Percentiles rank a stretch among this genome's conserved stretches.
Conservation (phyloP, 257 asterid genomes). For the Solanum appendiculatum region DNA sequence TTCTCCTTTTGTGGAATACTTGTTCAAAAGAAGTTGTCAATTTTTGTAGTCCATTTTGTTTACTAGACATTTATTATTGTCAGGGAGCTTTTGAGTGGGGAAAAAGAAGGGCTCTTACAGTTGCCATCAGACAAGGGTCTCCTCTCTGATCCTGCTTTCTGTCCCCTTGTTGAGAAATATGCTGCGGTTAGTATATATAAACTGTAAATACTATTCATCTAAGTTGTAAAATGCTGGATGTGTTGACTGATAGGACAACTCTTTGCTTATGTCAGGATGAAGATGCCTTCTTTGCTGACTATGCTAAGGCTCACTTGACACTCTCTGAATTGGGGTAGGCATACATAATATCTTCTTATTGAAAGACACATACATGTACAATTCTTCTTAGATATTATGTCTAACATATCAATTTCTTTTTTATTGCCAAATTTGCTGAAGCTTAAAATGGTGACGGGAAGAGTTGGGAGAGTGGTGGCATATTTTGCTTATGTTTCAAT, state of each 20-base stretch:
- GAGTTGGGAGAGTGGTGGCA: background rate
- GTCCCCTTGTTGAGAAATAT: conserved; percentile 68
- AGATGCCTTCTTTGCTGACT: conserved; percentile 77
- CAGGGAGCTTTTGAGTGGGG: conserved; percentile 77
- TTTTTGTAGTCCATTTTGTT: background rate
- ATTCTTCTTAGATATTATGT: background rate
- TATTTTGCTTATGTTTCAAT: background rate
- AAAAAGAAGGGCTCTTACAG: conserved; percentile 62
- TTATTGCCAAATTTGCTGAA: conserved; percentile 40
- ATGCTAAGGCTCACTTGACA: conserved; percentile 64
- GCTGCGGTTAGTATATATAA: conserved; percentile 34
- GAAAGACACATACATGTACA: background rate
- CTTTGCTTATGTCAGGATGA: conserved; percentile 40
- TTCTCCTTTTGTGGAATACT: background rate
- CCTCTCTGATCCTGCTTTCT: conserved; percentile 53
- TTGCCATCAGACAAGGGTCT: conserved; percentile 79
- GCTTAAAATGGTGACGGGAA: conserved; percentile 21
- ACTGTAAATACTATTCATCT: background rate
- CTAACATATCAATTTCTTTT: background rate
- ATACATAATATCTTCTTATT: background rate
- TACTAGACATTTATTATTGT: background rate
- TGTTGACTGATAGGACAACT: background rate
- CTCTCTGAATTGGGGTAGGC: conserved; percentile 80
- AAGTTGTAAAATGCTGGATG: background rate
- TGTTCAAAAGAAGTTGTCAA: background rate